Conservation (phyloP, 1,284 basidiomycete genomes). For the Ustilago nuda region DNA sequence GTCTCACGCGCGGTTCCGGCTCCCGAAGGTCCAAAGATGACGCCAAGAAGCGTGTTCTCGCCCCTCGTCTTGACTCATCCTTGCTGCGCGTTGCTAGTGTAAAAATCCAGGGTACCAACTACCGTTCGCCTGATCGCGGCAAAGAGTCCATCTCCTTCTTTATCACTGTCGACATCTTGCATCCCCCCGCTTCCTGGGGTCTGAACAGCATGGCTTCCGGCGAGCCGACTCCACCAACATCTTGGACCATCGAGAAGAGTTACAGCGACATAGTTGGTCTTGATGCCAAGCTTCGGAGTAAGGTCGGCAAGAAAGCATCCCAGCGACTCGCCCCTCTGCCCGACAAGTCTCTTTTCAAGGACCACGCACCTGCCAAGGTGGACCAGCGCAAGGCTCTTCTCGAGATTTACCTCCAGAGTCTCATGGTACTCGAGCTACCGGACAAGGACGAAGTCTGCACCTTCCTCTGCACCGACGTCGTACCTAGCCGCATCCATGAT, state of each 20-base stretch:
- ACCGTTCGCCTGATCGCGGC: constrained; percentile 84
- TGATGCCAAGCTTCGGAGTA: constrained; percentile 76
- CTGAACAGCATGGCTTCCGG: constrained; percentile 46
- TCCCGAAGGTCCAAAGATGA: constrained; percentile 39
- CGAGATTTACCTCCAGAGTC: constrained; percentile 86
- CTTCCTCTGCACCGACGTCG: constrained; percentile 90
- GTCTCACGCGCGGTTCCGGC: constrained; percentile 18
- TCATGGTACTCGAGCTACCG: constrained; percentile 81
- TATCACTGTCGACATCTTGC: constrained; percentile 71
- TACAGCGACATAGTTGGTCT: constrained; percentile 89
- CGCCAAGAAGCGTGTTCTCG: constrained; percentile 37
- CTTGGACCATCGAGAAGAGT: constrained; percentile 92
- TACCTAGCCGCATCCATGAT: constrained; percentile 73
- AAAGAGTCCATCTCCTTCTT: constrained; percentile 88
- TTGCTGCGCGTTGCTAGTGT: constrained; percentile 57
- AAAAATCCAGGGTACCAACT: constrained; percentile 74
- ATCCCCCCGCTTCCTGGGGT: constrained; percentile 70
- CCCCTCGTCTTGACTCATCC: constrained; percentile 58
- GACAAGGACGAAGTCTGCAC: constrained; percentile 89
- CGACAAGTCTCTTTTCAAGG: constrained; percentile 92
- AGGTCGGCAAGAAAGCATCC: constrained; percentile 78
- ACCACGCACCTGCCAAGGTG: constrained; percentile 94
- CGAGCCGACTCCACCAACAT: constrained; percentile 75
- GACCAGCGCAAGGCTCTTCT: constrained; percentile 81
- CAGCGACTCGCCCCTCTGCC: constrained; percentile 81